These are phyloP conservation scores for Pichia norvegensis DNA, from an alignment of 1,139 yeast species.

Conservation along the genomic window DNA sequence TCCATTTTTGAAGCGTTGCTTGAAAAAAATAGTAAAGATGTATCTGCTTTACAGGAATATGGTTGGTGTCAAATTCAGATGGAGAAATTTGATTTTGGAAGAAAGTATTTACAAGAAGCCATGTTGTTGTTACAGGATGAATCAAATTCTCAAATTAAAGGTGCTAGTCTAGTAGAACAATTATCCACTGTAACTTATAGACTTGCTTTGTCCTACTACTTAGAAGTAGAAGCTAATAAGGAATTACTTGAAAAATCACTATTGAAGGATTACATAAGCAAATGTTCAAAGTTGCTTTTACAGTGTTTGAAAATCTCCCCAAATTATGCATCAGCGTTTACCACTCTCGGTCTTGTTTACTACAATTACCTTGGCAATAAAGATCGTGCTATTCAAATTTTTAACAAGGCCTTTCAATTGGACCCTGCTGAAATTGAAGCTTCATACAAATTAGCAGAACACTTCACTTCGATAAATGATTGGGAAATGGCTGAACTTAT, in stretches of 20 bases:
- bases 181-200: conserved; percentile 13
- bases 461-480: conserved; percentile 57
- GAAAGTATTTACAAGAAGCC: conserved; percentile 31
- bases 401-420: conserved; percentile 81
- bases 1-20: conserved; percentile 36
- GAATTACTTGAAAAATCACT: neutral
- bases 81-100: conserved; percentile 46
- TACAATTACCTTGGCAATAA: conserved; percentile 48
- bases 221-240: conserved; percentile 8
- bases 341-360: conserved; percentile 71
- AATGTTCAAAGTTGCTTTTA: conserved; percentile 46
- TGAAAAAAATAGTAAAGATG: conserved; percentile 42
- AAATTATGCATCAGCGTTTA: conserved; percentile 66
- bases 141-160: neutral
- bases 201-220: conserved; percentile 14
- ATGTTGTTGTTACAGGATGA: conserved; percentile 8
- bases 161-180: conserved; percentile 5
- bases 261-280: conserved; percentile 22
- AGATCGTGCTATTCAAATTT: conserved; percentile 75
- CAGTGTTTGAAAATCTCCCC: conserved; percentile 57
- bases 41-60: conserved; percentile 58
- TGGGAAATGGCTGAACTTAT: conserved; percentile 84
- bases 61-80: conserved; percentile 72
- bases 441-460: conserved; percentile 62
- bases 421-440: conserved; percentile 71